phyloP scores from a whole-genome alignment of 2,329 filamentous ascomycete species.

The Colletotrichum sp. region DNA sequence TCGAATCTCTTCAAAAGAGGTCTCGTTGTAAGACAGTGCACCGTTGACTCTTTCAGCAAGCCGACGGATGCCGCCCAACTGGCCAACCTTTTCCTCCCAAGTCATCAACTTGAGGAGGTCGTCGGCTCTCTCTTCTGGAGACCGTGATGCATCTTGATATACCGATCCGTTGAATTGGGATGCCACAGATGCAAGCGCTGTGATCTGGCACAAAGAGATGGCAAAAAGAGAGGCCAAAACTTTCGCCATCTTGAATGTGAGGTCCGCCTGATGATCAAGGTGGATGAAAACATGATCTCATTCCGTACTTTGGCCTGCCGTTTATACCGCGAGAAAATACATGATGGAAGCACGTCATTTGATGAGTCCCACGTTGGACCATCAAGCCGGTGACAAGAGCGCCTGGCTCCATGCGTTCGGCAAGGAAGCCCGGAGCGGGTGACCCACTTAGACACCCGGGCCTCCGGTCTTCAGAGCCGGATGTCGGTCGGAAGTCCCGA shows the following conservation, averaged over 20 bases:
- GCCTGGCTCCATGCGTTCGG: neutral
- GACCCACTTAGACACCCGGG: neutral
- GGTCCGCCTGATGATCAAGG: neutral
- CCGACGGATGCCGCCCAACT: constrained; percentile 10
- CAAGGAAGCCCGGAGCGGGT: neutral
- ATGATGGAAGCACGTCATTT: neutral
- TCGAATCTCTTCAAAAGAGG: constrained; percentile 2
- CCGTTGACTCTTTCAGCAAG: constrained; percentile 1
- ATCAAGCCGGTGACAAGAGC: neutral
- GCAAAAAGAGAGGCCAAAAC: neutral
- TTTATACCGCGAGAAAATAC: neutral
- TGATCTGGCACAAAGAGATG: neutral
- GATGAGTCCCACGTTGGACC: neutral
- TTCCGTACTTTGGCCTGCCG: too few relatives aligned
- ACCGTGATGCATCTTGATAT: neutral
- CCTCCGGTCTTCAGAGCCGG: neutral
- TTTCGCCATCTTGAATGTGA: neutral
- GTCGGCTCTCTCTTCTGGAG: constrained; percentile 4
- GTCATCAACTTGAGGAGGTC: constrained; percentile 12
- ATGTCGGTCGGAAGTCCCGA: constrained; percentile 12
- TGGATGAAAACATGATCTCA: too few relatives aligned
- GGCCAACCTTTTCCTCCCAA: constrained; percentile 17
- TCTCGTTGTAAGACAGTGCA: neutral
- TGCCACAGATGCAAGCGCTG: neutral
- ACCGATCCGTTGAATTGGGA: neutral